Base-by-base conservation (phyloP, 2,329 filamentous ascomycete species). In the Parastagonospora avenae region DNA sequence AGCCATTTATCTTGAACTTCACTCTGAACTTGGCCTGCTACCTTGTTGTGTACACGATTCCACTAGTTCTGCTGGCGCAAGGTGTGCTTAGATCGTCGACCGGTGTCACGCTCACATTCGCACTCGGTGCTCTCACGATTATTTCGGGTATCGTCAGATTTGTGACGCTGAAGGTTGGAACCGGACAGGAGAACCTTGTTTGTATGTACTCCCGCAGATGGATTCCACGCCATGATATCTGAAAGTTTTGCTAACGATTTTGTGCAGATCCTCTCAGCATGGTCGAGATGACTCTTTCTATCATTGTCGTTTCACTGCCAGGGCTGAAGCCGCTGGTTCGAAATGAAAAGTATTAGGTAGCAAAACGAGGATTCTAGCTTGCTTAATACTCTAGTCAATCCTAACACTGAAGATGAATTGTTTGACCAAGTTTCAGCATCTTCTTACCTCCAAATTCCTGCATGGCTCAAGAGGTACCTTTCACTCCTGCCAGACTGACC, bases 1-100 rank as follows among this genome's bases (percentile, higher is more conserved):
- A 63, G 37, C 60, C 59, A 0, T 63, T 63, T n/a, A 63, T 63
- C 19, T 37, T 63, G n/a, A 62, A 63, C 51, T 63, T 63, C n/a
- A 62, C 60, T 0, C 54, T 63, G 19, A 63, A 63, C 4, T 24
- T 63, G 15, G 59, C 60, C 2, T 63, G 60, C 16, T 63, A 63
- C 40, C 46, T 63, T 1, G 55, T 58, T 0, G 57, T 60, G 4
- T 63, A 63, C 19, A 49, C 60, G 0, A 51, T 63, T 7, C 60
- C 60, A 1, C 31, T 52, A 0, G 48, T 60, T 2, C 47, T 63
- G 3, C 39, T 63, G 15, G 15, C 37, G 1, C 43, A 54, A 24
- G 57, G 60, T 30, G 38, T 60, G 1, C 40, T 63, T 14, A 36
- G 46, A 12, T 27, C 38, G 0, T 62, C 59, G 1, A 15, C 42